These are phyloP conservation scores for Clonostachys rhizophaga DNA, from an alignment of 2,329 filamentous ascomycete species.

Conservation along the genomic window DNA sequence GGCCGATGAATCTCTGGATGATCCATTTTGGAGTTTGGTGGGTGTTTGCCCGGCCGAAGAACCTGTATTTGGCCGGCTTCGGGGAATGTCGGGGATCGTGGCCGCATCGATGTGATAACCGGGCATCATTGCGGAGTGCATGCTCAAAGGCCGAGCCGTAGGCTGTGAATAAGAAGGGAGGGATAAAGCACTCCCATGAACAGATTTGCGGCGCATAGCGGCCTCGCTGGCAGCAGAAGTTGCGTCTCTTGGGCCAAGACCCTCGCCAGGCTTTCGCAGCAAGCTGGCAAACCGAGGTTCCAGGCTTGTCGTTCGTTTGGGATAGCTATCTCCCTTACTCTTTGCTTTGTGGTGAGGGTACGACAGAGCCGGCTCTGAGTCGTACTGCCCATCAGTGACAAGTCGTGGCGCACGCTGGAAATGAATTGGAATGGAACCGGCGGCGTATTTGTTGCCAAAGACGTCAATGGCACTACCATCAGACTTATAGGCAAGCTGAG, in stretches of 20 bases:
- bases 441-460: slow-evolving; percentile 4
- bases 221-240: too few species aligned
- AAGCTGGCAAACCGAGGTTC: not conserved
- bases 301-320: slow-evolving; percentile 2
- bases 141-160: slow-evolving; percentile 2
- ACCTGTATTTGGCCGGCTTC: not conserved
- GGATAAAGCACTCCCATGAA: not conserved
- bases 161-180: not conserved
- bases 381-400: not conserved
- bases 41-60: too few species aligned
- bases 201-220: slow-evolving; percentile 1
- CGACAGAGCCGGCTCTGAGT: too few species aligned
- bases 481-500: slow-evolving; percentile 2
- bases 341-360: too few species aligned
- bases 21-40: too few species aligned
- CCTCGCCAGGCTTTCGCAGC: too few species aligned
- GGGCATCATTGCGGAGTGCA: slow-evolving; percentile 1
- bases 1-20: too few species aligned
- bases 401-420: not conserved
- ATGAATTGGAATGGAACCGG: slow-evolving; percentile 1
- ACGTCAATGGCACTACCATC: slow-evolving; percentile 5
- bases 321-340: not conserved
- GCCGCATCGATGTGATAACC: not conserved
- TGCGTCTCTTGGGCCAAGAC: too few species aligned
- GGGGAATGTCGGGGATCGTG: not conserved